These are phyloP conservation scores for Eutrema yunnanense DNA, from an alignment of 345 rosid genomes.

Conservation along the genomic window DNA sequence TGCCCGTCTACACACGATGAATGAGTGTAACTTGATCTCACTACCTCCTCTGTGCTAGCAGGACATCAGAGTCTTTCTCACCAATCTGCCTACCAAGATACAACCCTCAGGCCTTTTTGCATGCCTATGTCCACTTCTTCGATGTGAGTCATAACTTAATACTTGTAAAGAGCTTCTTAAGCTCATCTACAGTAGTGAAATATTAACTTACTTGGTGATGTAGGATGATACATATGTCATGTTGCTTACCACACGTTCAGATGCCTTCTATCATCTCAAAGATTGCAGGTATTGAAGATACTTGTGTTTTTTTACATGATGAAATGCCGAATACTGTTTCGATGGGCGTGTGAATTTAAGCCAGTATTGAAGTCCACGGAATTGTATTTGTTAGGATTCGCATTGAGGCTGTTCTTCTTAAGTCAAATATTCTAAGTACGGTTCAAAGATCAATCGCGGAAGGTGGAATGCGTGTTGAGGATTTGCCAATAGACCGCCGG, in stretches of 20 bases:
- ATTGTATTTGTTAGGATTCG: slow-evolving; percentile 50
- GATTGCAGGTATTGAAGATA: slow-evolving; percentile 70
- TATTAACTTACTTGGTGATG: slow-evolving; percentile 16
- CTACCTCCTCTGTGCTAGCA: slow-evolving; percentile 31
- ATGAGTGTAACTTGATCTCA: slow-evolving; percentile 8
- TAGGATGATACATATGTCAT: slow-evolving; percentile 91
- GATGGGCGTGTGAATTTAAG: background rate
- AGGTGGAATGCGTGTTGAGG: slow-evolving; percentile 95
- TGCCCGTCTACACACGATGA: background rate
- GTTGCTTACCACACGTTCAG: slow-evolving; percentile 91
- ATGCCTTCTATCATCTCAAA: slow-evolving; percentile 93
- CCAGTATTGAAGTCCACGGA: background rate
- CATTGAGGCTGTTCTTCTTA: slow-evolving; percentile 70
- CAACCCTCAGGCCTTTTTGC: slow-evolving; percentile 88
- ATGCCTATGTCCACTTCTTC: slow-evolving; percentile 89
- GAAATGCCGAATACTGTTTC: background rate
- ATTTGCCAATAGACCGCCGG: slow-evolving; percentile 57
- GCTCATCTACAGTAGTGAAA: background rate
- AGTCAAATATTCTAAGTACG: slow-evolving; percentile 82
- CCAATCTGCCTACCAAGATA: slow-evolving; percentile 99
- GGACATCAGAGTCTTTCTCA: slow-evolving; percentile 96
- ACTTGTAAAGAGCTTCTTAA: background rate
- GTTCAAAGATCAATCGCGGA: slow-evolving; percentile 83
- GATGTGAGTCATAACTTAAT: slow-evolving; percentile 64
- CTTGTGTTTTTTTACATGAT: background rate